phyloP scores from a whole-genome alignment of 2,329 filamentous ascomycete genomes.

The Penicillium sp. region DNA sequence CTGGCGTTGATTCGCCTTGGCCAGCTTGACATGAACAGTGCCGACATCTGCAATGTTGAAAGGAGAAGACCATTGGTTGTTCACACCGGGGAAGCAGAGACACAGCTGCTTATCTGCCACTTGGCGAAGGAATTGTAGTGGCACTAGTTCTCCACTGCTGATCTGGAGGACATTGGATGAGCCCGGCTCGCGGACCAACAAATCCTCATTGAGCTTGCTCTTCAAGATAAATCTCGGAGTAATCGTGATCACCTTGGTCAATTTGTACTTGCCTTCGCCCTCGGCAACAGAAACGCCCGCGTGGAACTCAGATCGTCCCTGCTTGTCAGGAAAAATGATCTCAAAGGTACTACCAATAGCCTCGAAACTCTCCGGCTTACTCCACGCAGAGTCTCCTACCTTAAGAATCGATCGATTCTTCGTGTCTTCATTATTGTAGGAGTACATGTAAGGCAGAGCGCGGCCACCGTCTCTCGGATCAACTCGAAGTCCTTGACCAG shows the following conservation, averaged over 20 bases:
- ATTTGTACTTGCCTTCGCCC: conserved; percentile 95
- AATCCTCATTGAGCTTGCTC: conserved; percentile 86
- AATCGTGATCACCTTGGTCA: conserved; percentile 93
- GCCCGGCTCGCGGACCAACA: conserved; percentile 88
- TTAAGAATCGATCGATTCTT: conserved; percentile 88
- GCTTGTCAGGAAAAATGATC: conserved; percentile 75
- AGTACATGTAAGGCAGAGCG: conserved; percentile 95
- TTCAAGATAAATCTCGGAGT: conserved; percentile 91
- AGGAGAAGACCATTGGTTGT: conserved; percentile 96
- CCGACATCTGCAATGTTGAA: conserved; percentile 97
- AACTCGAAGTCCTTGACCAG: conserved; percentile 72
- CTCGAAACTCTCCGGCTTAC: conserved; percentile 96
- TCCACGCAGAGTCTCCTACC: conserved; percentile 90
- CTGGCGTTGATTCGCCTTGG: conserved; percentile 86
- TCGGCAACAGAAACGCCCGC: conserved; percentile 86
- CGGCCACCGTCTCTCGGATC: conserved; percentile 58
- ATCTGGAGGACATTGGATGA: conserved; percentile 83
- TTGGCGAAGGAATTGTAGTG: conserved; percentile 87
- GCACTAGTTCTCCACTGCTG: conserved; percentile 75
- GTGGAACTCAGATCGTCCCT: conserved; percentile 79
- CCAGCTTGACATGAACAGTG: conserved; percentile 89
- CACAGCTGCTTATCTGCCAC: conserved; percentile 84
- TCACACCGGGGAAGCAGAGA: conserved; percentile 88
- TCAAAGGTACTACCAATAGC: conserved; percentile 93
- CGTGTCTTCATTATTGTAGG: conserved; percentile 83